Base-by-base conservation (phyloP, 257 asterid species). In the Cordia subcordata region DNA sequence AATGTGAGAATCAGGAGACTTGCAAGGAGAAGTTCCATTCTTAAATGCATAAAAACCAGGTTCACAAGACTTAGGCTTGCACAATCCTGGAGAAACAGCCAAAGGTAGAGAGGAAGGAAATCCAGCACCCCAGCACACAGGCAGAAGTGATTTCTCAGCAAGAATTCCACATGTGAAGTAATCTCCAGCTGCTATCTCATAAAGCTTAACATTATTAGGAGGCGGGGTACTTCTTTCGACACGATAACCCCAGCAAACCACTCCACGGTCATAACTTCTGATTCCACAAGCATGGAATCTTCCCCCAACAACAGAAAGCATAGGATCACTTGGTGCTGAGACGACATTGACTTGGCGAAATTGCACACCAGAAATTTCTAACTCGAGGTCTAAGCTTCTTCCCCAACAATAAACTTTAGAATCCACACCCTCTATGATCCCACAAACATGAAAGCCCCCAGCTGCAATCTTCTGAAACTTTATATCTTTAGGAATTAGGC, bases 401-500 rank as follows among this genome's bases (percentile, higher is more conserved):
- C 98, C 98, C 94, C 95, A 85, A 65, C 98, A 90, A 56, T 68
- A 53, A 17, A 79, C 87, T 14, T 71, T 69, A 5, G 96, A 75
- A 63, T 68, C 63, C 39, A 64, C 63, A 49, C 83, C 94, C 56
- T 83, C 94, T 39, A 81, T 37, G 66, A 87, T 87, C 72, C 98
- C 98, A 71, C 98, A 90, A 20, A 90, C 91, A 68, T 90, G 98
- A 75, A 69, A 83, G 8, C 96, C 98, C n/a, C 98, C 98, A 0
- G 98, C 94, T 17, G 91, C 87, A 57, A 90, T 85, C 67, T 75
- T 85, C 61, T 65, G 57, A 57, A 90, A 90, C 71, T 64, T 80
- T 65, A 64, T 27, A 44, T 61, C 78, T n/a, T 57, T 76, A 0
- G 98, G 98, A 8, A 81, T 75, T 47, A 77, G 51, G 8, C 72